Conservation (phyloP, 495 filamentous ascomycete species). For the Penicillium silybi region DNA sequence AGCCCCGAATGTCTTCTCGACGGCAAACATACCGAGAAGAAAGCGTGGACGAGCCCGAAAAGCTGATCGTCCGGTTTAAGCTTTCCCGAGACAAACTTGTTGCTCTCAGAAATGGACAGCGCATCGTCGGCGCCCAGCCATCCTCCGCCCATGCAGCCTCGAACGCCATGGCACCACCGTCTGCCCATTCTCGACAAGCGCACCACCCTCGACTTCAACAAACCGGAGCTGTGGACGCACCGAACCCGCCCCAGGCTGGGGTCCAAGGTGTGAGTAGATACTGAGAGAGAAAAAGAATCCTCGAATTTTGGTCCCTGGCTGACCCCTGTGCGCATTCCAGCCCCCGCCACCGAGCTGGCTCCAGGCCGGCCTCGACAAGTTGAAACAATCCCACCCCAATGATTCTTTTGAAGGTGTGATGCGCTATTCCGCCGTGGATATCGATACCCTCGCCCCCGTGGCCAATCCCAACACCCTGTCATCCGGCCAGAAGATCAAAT, state of each 20-base stretch:
- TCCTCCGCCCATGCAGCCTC: conserved; percentile 27
- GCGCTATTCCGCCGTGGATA: conserved; percentile 76
- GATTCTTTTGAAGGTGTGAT: conserved; percentile 84
- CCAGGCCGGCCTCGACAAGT: conserved; percentile 53
- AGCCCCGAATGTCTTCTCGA: conserved; percentile 62
- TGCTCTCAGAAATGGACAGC: conserved; percentile 20
- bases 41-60: conserved; percentile 59
- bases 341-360: conserved; percentile 84
- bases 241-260: conserved; percentile 51
- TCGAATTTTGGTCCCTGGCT: conserved; percentile 11
- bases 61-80: conserved; percentile 67
- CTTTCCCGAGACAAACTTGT: conserved; percentile 53
- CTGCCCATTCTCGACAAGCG: conserved; percentile 36
- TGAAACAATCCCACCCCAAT: conserved; percentile 63
- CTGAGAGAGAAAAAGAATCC: conserved; percentile 11
- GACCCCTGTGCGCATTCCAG: conserved; percentile 38
- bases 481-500: conserved; percentile 53
- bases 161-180: conserved; percentile 59
- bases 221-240: conserved; percentile 61
- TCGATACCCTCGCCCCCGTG: conserved; percentile 54
- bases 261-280: conserved; percentile 55
- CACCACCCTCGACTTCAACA: conserved; percentile 43
- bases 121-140: conserved; percentile 11
- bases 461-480: conserved; percentile 45
- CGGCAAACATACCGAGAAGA: conserved; percentile 66